Evolutionary conservation across 805 yeast genomes (phyloP), one percentile per base, ranked within the genome.

Genomic region (Hermanozyma aechmeae): DNA sequence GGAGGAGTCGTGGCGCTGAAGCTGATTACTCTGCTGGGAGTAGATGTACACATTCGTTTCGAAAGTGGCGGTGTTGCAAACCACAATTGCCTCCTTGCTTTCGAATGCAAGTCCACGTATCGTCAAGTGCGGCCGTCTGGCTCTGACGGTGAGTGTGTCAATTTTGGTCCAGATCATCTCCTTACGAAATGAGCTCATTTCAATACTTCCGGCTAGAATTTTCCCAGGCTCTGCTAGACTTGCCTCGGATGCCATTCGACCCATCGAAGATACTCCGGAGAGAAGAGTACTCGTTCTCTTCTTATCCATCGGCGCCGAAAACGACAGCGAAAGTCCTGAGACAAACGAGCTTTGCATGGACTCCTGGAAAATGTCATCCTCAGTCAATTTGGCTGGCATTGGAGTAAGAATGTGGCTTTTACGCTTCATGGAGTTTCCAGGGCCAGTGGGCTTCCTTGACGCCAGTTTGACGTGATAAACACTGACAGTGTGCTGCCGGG

Each of bases 141-240:
- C 54, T 13, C 50, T 46, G 9, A 53, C 23, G 29, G 47, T 56
- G 23, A 61, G 52, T 2, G 69, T 50, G 12, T 73, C 75, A 2
- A 81, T 51, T 43, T 68, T 71, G 0, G 86, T 73, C 35, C 83
- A 55, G n/a, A 79, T 76, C 43, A 79, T 66, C 48, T 84, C 94
- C 40, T 79, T 82, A 23, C 74, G 56, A 14, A 72, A 48, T 4
- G 48, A 39, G 5, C 57, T 47, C 5, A 51, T 37, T 20, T 63
- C 73, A 31, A 10, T 36, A 34, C 11, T 31, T 29, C 8, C 27
- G 29, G 15, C 30, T 17, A 8, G 34, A 14, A 28, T 25, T 43
- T 38, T 34, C 21, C 51, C 55, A 10, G 46, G 35, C 13, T 54
- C 59, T 4, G 50, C 34, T 22, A 44, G 46, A 3, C 55, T 52